Percentiles rank a stretch among this genome's conserved stretches.
phyloP scores from a whole-genome alignment of 805 yeast genomes.

The Yarrowia sp. region DNA sequence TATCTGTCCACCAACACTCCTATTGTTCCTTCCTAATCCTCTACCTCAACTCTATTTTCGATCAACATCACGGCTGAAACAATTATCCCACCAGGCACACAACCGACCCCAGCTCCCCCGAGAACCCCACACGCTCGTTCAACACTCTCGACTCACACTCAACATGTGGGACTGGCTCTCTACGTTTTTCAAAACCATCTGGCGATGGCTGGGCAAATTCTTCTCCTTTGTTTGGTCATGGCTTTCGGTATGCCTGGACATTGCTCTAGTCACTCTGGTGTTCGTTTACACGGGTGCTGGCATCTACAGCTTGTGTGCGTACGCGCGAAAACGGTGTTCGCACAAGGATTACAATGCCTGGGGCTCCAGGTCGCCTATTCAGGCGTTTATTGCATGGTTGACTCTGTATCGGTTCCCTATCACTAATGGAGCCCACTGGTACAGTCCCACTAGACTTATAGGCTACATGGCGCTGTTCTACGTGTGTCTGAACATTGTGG shows the following conservation, averaged over 20 bases:
- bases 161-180: constrained; percentile 38
- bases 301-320: constrained; percentile 19
- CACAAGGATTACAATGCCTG: constrained; percentile 32
- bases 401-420: constrained; percentile 16
- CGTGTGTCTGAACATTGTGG: constrained; percentile 24
- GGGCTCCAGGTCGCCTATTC: constrained; percentile 26
- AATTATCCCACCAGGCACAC: constrained; percentile 3
- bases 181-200: constrained; percentile 14
- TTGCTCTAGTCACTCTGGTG: constrained; percentile 22
- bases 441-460: constrained; percentile 12
- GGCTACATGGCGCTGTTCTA: constrained; percentile 30
- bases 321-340: constrained; percentile 3
- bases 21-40: too few relatives aligned
- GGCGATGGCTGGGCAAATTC: constrained; percentile 13
- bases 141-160: constrained; percentile 24
- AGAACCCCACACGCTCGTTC: constrained; percentile 10
- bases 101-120: not conserved
- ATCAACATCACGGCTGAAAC: constrained; percentile 31
- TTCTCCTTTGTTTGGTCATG: constrained; percentile 24
- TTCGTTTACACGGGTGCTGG: constrained; percentile 19
- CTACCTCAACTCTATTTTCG: not conserved
- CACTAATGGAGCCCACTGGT: constrained; percentile 12
- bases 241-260: constrained; percentile 22
- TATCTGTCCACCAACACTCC: too few relatives aligned
- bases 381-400: constrained; percentile 32